phyloP scores from a whole-genome alignment of 2,329 filamentous ascomycete species.

The Fonsecaea pugnacius region DNA sequence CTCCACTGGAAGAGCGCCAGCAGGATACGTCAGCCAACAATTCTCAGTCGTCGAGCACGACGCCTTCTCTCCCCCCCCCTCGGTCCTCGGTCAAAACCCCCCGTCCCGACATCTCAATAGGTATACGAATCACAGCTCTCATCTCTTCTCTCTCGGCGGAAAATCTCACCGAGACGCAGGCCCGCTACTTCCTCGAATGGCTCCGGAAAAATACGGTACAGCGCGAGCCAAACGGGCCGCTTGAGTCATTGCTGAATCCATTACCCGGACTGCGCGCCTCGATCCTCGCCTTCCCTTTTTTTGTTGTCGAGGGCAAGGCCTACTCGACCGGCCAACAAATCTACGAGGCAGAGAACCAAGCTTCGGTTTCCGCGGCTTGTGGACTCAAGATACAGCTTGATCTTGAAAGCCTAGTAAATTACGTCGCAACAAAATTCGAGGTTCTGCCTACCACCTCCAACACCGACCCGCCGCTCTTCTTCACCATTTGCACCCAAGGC shows the following conservation, averaged over 20 bases:
- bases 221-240: not conserved
- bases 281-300: constrained; percentile 26
- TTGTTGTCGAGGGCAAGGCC: constrained; percentile 34
- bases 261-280: not conserved
- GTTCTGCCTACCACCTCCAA: not conserved
- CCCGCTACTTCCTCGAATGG: not conserved
- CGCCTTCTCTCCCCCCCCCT: too few relatives aligned
- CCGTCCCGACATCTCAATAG: too few relatives aligned
- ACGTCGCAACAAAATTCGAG: not conserved
- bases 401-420: not conserved
- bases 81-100: too few relatives aligned
- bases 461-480: constrained; percentile 30
- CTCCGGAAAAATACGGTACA: not conserved
- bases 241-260: not conserved
- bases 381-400: constrained; percentile 18
- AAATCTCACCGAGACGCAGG: too few relatives aligned
- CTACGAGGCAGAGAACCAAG: constrained; percentile 35
- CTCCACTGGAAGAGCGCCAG: too few relatives aligned
- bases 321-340: constrained; percentile 32
- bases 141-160: too few relatives aligned
- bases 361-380: constrained; percentile 29
- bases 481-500: constrained; percentile 36
- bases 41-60: too few relatives aligned
- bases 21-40: too few relatives aligned
- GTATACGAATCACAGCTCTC: too few relatives aligned